These are phyloP conservation scores for Dissophora ornata DNA, from an alignment of 192 early-diverging fungal species.

Conservation along the genomic window DNA sequence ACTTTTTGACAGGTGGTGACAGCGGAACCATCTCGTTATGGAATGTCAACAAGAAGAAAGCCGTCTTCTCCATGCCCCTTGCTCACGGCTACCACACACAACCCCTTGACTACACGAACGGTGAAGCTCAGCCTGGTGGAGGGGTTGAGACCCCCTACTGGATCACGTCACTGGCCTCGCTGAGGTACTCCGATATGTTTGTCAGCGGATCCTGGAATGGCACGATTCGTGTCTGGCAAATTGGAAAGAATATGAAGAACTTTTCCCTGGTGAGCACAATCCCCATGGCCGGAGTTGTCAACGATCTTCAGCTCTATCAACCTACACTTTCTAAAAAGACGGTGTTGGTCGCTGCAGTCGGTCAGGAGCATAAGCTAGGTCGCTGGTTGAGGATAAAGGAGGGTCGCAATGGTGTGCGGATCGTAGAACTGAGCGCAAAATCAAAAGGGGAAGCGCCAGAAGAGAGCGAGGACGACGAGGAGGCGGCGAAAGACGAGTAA, in stretches of 20 bases:
- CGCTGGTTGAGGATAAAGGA: constrained; percentile 88
- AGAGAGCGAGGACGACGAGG: constrained; percentile 15
- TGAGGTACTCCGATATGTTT: constrained; percentile 92
- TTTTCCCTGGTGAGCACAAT: constrained; percentile 72
- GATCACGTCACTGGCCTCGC: constrained; percentile 88
- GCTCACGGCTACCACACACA: constrained; percentile 78
- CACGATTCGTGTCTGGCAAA: constrained; percentile 87
- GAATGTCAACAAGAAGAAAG: constrained; percentile 93
- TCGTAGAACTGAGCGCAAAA: constrained; percentile 70
- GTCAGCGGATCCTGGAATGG: constrained; percentile 92
- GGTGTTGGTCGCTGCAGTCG: constrained; percentile 76
- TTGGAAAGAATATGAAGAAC: constrained; percentile 71
- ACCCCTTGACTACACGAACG: constrained; percentile 57
- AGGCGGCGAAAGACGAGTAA: constrained; percentile 13
- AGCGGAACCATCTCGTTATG: constrained; percentile 92
- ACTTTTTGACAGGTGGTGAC: constrained; percentile 93
- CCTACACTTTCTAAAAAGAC: constrained; percentile 56
- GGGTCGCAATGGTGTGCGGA: constrained; percentile 78
- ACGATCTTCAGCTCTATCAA: constrained; percentile 47
- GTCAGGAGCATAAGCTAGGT: constrained; percentile 91
- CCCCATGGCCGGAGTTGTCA: constrained; percentile 60
- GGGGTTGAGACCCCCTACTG: constrained; percentile 70
- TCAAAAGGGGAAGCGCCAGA: constrained; percentile 15
- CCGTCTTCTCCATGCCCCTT: constrained; percentile 78
- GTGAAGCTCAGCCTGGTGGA: constrained; percentile 35